Evolutionary conservation across 192 early-diverging fungal genomes (phyloP), one percentile per base, ranked within the genome.

Genomic region (Phlyctochytrium bullatum): DNA sequence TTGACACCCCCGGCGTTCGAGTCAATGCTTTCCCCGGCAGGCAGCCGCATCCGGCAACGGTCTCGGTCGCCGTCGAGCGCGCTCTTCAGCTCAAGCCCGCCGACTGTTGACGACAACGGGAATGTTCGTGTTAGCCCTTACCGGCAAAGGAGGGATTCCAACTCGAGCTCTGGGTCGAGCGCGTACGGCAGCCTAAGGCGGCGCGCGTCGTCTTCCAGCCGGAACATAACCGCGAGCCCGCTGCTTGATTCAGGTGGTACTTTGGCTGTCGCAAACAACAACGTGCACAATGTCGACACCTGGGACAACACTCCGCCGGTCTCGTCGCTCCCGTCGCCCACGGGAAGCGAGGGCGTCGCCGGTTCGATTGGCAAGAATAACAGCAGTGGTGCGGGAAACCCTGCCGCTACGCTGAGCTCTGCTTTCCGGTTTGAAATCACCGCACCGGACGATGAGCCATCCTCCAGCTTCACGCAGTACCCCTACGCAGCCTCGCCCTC

Each of bases 341-440:
- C 6, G 10, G 40, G 40, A 47, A 47, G 40, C 40, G 40, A 47
- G 6, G n/a, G n/a, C n/a, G 6, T 14, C 40, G 6, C 40, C 20
- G 40, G 40, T 20, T 14, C 6, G 6, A 47, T 47, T 6, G 20
- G 20, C 40, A 47, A 20, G 40, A 47, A 47, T 20, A 20, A 47
- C 40, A 47, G 40, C 40, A n/a, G n/a, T n/a, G n/a, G n/a, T n/a
- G n/a, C n/a, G n/a, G n/a, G n/a, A n/a, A 47, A 47, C 40, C 6
- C 20, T 6, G 20, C 20, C 10, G 20, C 6, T 20, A 20, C 40
- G 10, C 40, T 47, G 6, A 47, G 10, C 40, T 14, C 40, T 14
- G 40, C 40, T 6, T 57, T 57, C 54, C 16, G 54, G 6, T 57
- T 57, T 28, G 54, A 57, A 25, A 28, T 57, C 27, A 57, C 54